Evolutionary conservation across 2,329 filamentous ascomycete genomes (phyloP), one percentile per base, ranked within the genome.

Genomic region (Clarireedia paspali): DNA sequence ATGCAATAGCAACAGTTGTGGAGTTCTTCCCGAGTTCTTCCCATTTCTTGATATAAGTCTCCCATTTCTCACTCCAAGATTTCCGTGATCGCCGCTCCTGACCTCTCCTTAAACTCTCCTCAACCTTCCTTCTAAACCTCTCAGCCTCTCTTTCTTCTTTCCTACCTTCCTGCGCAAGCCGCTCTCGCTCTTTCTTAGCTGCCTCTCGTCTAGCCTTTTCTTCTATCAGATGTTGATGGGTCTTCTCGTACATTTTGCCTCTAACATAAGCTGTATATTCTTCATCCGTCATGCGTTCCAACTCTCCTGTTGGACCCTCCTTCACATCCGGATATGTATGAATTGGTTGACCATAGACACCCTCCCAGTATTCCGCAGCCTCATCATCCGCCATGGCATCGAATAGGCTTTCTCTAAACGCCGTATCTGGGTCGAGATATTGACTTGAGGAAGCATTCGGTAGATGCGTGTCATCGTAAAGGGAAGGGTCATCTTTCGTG

Each of bases 341-440:
- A 50, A 97, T 87, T 0, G 94, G 92, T 70, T 97, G 92, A 1
- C 91, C 91, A 72, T 97, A 99, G n/a, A 99, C 89, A 15, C 83
- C 83, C 70, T 96, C 87, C 94, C 94, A 99, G 74, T 94, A 99
- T 6, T 84, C 82, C 2, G 94, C 94, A 47, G 92, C 94, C 73
- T 99, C 94, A 68, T 97, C 92, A 71, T 99, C 94, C 39, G 91
- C 92, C 72, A 99, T 86, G 34, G 94, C 94, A 70, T 99, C 94
- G 73, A 97, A 97, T 5, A 99, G 84, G 0, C 91, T 96, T 70
- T 95, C 89, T 30, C 89, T 85, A 70, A 99, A 99, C 0, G 92
- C 90, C 0, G 80, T 76, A 42, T 90, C 85, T 0, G 89, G 79
- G 63, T 87, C 82, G 15, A 88, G 74, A 0, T 64, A 68, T 59